Conservation (phyloP, 2,329 filamentous ascomycete species). For the Colletotrichum higginsianum region DNA sequence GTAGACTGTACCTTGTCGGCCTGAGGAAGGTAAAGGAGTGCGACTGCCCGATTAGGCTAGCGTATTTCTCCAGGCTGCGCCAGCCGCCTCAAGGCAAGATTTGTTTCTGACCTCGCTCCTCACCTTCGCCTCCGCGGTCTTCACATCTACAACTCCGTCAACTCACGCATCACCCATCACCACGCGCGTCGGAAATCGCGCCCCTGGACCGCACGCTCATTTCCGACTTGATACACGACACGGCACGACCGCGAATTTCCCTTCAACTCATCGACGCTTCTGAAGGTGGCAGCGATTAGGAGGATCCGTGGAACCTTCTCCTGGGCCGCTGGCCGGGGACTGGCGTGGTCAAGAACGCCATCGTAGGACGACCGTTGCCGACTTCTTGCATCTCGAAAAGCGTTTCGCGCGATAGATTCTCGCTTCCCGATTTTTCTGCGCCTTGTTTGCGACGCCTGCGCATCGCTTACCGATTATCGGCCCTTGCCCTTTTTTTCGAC, state of each 20-base stretch:
- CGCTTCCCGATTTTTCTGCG: conserved; percentile 44
- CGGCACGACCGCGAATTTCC: conserved; percentile 54
- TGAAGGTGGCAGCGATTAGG: conserved; percentile 62
- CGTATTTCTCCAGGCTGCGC: conserved; percentile 46
- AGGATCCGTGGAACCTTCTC: conserved; percentile 62
- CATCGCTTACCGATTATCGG: conserved; percentile 42
- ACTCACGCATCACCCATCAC: conserved; percentile 57
- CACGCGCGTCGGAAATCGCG: conserved; percentile 69
- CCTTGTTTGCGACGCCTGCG: conserved; percentile 46
- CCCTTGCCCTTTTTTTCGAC: conserved; percentile 9
- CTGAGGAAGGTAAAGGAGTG: conserved; percentile 46
- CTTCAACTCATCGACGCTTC: conserved; percentile 47
- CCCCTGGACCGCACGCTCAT: conserved; percentile 51
- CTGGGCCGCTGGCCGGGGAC: conserved; percentile 62
- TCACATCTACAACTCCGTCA: conserved; percentile 46
- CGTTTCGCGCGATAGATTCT: conserved; percentile 46
- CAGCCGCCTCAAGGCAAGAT: conserved; percentile 60
- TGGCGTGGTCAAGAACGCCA: conserved; percentile 60
- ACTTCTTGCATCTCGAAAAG: conserved; percentile 52
- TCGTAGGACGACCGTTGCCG: conserved; percentile 53
- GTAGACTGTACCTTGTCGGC: not conserved
- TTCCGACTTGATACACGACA: conserved; percentile 54
- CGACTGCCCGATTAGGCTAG: conserved; percentile 52
- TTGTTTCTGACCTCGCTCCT: conserved; percentile 59
- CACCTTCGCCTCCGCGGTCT: conserved; percentile 58